These are phyloP conservation scores for Torulaspora delbrueckii DNA, from an alignment of 805 yeast genomes.

Conservation along the genomic window DNA sequence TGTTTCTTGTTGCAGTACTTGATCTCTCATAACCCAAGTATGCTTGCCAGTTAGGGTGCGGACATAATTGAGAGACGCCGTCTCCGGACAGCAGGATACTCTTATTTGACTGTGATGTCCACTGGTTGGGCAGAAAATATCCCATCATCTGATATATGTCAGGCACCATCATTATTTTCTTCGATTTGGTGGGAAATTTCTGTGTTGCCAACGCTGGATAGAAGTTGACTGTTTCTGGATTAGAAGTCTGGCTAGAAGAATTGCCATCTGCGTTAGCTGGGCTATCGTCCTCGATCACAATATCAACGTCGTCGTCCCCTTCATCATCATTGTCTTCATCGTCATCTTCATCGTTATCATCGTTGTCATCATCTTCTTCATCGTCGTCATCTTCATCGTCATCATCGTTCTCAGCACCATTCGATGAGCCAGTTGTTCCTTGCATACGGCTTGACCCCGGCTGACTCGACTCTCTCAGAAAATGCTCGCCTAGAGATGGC, in stretches of 20 bases:
- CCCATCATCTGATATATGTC: constrained; percentile 27
- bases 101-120: constrained; percentile 28
- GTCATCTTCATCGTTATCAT: constrained; percentile 11
- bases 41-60: constrained; percentile 29
- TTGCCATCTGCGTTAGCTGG: constrained; percentile 3
- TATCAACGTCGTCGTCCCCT: constrained; percentile 12
- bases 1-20: constrained; percentile 18
- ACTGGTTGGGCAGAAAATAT: constrained; percentile 29
- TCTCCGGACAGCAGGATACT: constrained; percentile 27
- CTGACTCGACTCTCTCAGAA: constrained; percentile 1
- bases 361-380: constrained; percentile 9
- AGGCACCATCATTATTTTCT: constrained; percentile 19
- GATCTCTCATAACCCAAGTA: constrained; percentile 22
- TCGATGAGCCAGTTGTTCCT: not conserved
- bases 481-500: not conserved
- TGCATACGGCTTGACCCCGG: not conserved
- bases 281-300: constrained; percentile 6
- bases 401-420: constrained; percentile 4
- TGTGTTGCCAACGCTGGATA: constrained; percentile 16
- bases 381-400: constrained; percentile 5
- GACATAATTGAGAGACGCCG: constrained; percentile 25
- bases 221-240: constrained; percentile 9
- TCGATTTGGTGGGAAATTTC: constrained; percentile 12
- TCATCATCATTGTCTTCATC: constrained; percentile 15
- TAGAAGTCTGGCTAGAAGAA: constrained; percentile 7